Base-by-base conservation (phyloP, 495 filamentous ascomycete genomes). In the Penicillium riverlandense region DNA sequence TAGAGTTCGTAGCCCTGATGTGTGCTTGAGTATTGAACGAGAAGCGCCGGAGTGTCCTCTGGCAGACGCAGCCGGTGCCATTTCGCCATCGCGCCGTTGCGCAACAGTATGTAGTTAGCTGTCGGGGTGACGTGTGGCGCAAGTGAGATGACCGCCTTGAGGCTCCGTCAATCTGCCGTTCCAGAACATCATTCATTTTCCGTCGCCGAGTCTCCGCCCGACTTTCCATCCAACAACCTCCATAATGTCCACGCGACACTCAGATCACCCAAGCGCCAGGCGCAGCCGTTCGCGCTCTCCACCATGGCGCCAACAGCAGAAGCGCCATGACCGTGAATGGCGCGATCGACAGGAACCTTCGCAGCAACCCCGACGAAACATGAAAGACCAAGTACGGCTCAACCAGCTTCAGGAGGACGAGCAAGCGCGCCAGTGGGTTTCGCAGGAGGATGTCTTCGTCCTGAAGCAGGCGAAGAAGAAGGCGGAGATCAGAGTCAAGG, bases 391-490 rank as follows among this genome's bases (percentile, higher is more conserved):
- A 55, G 59, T 74, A 27, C 75, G 74, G 7, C 64, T 79, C 29
- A 84, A 82, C 48, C 70, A 78, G 42, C 66, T 79, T 4, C 77
- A 82, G 52, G 81, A 84, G 56, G 86, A 88, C 42, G 82, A 90
- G 59, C 87, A 88, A 51, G 85, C 79, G 52, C 75, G 82, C 33
- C 73, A 83, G 53, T 99, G 94, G 78, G 84, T 99, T 15, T 83
- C 90, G 41, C 86, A 92, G 58, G 92, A 99, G 63, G 92, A 97
- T 66, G 78, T 84, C 41, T 99, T 99, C 57, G 92, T 99, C 14
- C 71, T 99, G 50, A 90, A 90, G 62, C 92, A 99, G 62, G 85
- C 92, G 22, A 97, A 96, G 70, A 97, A 94, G 71, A 97, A 96
- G 71, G 91, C 92, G 32, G 87, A 89, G 54, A 95, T 99, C 44